phyloP scores from a whole-genome alignment of 2,329 filamentous ascomycete genomes.

The Fusarium nygamai region DNA sequence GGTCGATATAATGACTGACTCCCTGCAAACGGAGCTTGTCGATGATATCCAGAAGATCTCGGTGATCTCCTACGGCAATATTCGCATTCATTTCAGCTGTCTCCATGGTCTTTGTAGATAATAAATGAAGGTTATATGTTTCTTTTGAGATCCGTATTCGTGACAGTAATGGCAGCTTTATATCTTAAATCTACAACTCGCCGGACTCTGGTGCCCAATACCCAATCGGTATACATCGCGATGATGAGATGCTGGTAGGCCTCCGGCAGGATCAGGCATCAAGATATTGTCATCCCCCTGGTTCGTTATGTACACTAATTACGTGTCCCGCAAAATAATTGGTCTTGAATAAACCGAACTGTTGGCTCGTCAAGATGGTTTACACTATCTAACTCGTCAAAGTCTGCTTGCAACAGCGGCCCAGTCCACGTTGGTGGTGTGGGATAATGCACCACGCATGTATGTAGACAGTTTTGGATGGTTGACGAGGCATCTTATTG shows the following conservation, averaged over 20 bases:
- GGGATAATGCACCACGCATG: not conserved
- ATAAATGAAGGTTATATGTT: not conserved
- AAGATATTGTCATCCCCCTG: not conserved
- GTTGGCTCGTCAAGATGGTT: not conserved
- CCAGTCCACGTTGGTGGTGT: not conserved
- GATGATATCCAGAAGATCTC: conserved; percentile 46
- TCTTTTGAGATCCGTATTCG: too few species aligned
- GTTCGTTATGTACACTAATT: not conserved
- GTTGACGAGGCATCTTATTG: not conserved
- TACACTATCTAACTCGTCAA: not conserved
- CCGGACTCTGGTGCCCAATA: not conserved
- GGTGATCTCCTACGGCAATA: not conserved
- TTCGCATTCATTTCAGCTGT: not conserved
- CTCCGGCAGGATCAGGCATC: conserved; percentile 1
- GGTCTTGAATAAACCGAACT: not conserved
- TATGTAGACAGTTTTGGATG: not conserved
- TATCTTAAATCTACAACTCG: not conserved
- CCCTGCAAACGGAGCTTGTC: conserved; percentile 50
- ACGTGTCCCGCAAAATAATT: not conserved
- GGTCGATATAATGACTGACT: conserved; percentile 49
- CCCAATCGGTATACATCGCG: not conserved
- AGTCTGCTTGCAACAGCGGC: not conserved
- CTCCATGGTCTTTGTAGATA: not conserved
- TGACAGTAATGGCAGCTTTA: not conserved
- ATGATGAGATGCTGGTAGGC: not conserved